Evolutionary conservation across 345 rosid genomes (phyloP), one percentile per base, ranked within the genome.

Genomic region (Lepidium sativum): DNA sequence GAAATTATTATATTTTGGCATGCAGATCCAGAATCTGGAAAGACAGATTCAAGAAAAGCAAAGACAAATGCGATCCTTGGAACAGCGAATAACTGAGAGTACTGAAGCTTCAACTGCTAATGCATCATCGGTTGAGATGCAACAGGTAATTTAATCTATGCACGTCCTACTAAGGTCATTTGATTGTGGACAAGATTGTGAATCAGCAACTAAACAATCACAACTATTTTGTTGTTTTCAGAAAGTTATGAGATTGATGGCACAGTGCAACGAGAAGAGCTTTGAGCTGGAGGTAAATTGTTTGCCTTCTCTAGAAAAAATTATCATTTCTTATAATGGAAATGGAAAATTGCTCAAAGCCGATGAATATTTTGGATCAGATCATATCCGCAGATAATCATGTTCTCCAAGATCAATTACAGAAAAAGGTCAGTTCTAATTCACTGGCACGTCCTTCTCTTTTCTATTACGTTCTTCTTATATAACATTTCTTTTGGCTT

Each of bases 381-480:
- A 74, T 91, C 60, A 91, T 83, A 80, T 72, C 96, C 51, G 98
- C 98, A 37, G 98, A 91, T 70, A 91, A 91, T 65, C 96, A 92
- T 40, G 77, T 91, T 70, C 91, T 91, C 62, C 98, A 91, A 73
- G 98, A 91, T 54, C 98, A 91, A 56, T 72, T 91, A 77, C 95
- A 84, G 70, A 78, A 78, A 67, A 91, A 91, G 96, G 98, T 91
- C 33, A 43, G 29, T 41, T 60, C 76, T 21, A 63, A n/a, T 60
- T 41, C 67, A 63, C 18, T 21, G 38, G 38, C 52, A 15, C 55
- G 2, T 33, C 20, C 16, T 17, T 51, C 20, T 64, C 42, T 31
- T 41, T 21, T 49, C 12, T 48, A 54, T 47, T 64, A 21, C 60
- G 11, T 55, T 13, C 51, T 63, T 13, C 45, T 21, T 13, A 13